Evolutionary conservation across 345 rosid genomes (phyloP), one percentile per base, ranked within the genome.

Genomic region (Gossypium raimondii): DNA sequence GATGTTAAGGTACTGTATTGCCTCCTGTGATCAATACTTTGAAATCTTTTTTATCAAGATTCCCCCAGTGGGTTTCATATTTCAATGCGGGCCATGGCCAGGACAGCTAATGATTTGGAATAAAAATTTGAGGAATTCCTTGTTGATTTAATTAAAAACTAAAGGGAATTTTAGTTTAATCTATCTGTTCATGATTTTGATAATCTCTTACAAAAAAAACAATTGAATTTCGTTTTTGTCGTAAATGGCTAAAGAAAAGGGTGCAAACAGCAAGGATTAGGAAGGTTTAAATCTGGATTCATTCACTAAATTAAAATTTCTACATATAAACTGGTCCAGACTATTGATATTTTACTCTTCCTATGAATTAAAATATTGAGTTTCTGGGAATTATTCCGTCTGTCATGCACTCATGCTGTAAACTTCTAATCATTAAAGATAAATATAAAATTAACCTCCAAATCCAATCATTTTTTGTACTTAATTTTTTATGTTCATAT

Each of bases 361-460:
- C 1, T 24, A 58, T 24, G 27, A 24, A 58, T 22, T 58, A 59
- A 24, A 45, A 65, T 80, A 78, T 71, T 74, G 66, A 29, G 63
- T 67, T 76, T 41, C 11, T 27, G 44, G 44, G 76, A 78, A 84
- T 75, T 63, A 77, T 78, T 45, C 53, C 68, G 11, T 60, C 76
- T 52, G 70, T 79, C 55, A 68, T 78, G 78, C 41, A 47, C 9
- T 45, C 34, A 61, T 52, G 77, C 66, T 75, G 62, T 67, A 78
- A 51, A 50, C 75, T 72, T 76, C 80, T 75, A 80, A 87, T 85
- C 83, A 87, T 85, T 80, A 81, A 74, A 12, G 5, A n/a, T 2
- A 47, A 75, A n/a, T 69, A 74, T 52, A 50, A 65, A 73, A 65
- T 60, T 75, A 72, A 66, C 22, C 57, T 50, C 47, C 7, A 12